Base-by-base conservation (phyloP, 2,329 filamentous ascomycete genomes). In the Beauveria brongniartii region DNA sequence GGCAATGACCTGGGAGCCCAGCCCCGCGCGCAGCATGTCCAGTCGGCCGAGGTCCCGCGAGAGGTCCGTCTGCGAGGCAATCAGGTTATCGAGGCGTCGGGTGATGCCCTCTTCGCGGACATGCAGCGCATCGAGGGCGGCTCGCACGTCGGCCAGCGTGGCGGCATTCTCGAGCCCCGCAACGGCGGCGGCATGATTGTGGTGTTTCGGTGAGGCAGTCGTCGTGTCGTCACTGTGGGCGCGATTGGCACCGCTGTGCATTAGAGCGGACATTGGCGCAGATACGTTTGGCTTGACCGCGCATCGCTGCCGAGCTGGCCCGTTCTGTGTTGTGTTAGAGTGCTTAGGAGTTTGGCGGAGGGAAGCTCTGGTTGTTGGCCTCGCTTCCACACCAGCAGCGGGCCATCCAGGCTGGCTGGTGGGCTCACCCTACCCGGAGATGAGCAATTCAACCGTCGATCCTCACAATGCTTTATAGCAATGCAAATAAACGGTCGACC, bases 21-120 rank as follows among this genome's bases (percentile, higher is more conserved):
- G 83, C 65, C 92, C 89, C 47, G 92, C 92, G 66, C 94, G 90
- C 59, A 97, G 82, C 34, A 96, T 81, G 74, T 99, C 94, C 64
- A 99, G 82, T 20, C 93, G 89, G 63, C 87, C 87, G 55, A 99
- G 82, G 69, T 97, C 91, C 66, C 92, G 89, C 22, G 89, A 88
- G 55, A 99, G 84, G 70, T 96, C 90, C 63, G 90, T 86, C 71
- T 97, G 92, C 1, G 90, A 92, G 64, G 88, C 85, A 54, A 97
- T 78, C 58, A 97, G 84, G 57, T 82, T 79, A 73, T 93, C 85
- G 50, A 97, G 85, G 51, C 86, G 88, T 59, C 82, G 80, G 1
- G 88, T 91, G 64, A 97, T 85, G 59, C 81, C 75, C 64, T 86
- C 81, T 74, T 97, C 92, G 70, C 89, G 89, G 56, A 80, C 77